Base-by-base conservation (phyloP, 164 flowering plant species). In the Protea cynaroides region DNA sequence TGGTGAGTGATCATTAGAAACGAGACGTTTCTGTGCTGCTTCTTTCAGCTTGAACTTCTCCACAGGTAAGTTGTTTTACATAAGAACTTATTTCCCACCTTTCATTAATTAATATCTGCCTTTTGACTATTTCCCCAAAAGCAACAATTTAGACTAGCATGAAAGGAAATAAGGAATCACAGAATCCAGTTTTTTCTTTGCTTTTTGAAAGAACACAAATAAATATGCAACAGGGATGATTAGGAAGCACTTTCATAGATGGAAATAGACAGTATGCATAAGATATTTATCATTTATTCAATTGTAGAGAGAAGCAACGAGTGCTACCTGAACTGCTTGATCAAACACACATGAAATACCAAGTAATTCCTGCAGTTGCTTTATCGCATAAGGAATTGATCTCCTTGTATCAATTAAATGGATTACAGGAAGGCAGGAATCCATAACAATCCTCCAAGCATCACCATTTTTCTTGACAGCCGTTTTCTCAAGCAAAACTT, bases 271-370 rank as follows among this genome's bases (percentile, higher is more conserved):
- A 29, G 34, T 1, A 29, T 29, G 34, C 34, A 29, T 29, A 29
- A 29, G 4, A 29, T 29, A 4, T 29, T 29, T 19, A 21, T 19
- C n/a, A 36, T 25, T 11, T 37, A 13, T 37, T 53, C 1, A 37
- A 37, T 59, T 8, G 25, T 47, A 63, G 7, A 36, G 15, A 43
- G 10, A 56, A 59, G 18, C 40, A 37, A 7, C 49, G 40, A 43
- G 17, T 25, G 51, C 54, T 77, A 94, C 99, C 99, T 91, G 96
- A 65, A 95, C 86, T 38, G 87, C 87, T 72, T 88, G 96, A 63
- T 88, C 97, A 75, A 92, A 95, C 49, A 91, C 87, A 83, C 87
- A 89, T 25, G 99, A 88, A 59, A 95, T 80, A 29, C 99, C 99
- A 58, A 92, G 82, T 56, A 87, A 54, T 46, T 95, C 94, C 72